Conservation (phyloP, 495 filamentous ascomycete species). For the Penicillium samsonianum region DNA sequence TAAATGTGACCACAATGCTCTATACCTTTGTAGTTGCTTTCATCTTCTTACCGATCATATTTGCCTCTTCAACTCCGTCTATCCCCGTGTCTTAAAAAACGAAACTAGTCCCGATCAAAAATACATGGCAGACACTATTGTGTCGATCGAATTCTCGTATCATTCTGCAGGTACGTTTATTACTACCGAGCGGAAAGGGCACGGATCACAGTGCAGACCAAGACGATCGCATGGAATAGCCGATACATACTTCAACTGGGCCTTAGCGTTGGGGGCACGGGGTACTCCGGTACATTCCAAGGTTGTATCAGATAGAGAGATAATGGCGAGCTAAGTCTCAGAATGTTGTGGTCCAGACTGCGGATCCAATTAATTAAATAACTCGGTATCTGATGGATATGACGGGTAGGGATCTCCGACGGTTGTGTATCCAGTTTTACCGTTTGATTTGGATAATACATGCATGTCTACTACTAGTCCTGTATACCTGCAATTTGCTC, state of each 20-base stretch:
- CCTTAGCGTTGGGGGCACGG: constrained; percentile 13
- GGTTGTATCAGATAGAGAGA: constrained; percentile 20
- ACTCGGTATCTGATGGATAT: constrained; percentile 23
- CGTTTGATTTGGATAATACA: not conserved
- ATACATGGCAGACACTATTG: constrained; percentile 11
- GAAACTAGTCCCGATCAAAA: constrained; percentile 1
- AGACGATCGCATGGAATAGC: constrained; percentile 9
- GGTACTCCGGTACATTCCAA: not conserved
- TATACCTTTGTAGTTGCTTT: not conserved
- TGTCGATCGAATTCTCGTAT: constrained; percentile 2
- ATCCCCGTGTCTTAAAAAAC: not conserved
- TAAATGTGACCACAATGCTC: not conserved
- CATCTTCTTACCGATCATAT: not conserved
- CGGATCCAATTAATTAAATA: not conserved
- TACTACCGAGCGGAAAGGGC: constrained; percentile 9
- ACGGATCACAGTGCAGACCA: constrained; percentile 8
- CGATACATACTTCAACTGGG: constrained; percentile 6
- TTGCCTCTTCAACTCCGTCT: not conserved
- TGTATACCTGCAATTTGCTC: constrained; percentile 3
- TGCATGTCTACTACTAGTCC: not conserved
- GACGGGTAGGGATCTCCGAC: constrained; percentile 27
- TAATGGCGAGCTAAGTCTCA: constrained; percentile 15
- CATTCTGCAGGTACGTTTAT: constrained; percentile 3
- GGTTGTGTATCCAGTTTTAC: constrained; percentile 14
- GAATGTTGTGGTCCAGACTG: constrained; percentile 7